Evolutionary conservation across 1,284 basidiomycete species (phyloP), one percentile per base, ranked within the genome.

Genomic region (Ceratobasidium sp.): DNA sequence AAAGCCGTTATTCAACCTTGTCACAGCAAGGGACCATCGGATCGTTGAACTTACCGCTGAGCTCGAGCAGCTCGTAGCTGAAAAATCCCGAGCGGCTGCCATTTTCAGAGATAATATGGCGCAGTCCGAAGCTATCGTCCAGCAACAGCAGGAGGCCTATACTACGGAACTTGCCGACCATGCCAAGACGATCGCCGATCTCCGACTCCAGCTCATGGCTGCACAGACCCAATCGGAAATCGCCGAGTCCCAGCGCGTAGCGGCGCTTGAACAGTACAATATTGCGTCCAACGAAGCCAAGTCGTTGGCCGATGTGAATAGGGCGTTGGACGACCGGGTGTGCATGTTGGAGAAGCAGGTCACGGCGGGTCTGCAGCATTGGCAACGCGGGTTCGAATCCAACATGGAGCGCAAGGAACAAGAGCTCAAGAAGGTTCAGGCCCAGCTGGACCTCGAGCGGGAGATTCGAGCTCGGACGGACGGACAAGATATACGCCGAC

Each of bases 401-500:
- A 64, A 52, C n/a, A n/a, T 52, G 17, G 49, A 43, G 32, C 43
- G 34, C n/a, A 46, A 64, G 8, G 29, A 54, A 29, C 71, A 43
- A 17, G 49, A 64, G 61, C 29, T 74, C 54, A 44, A 62, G 49
- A 2, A 17, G n/a, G 59, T 74, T 44, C 25, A 65, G 49, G 61
- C 25, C 9, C 71, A 65, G 25, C 59, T 74, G 43, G 34, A 65
- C 15, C 43, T 43, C 15, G 59, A 74, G 61, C 44, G 59, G 29
- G 71, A 74, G 59, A 74, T 74, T 34, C 44, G 61, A 43, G 19
- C 46, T 52, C 59, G 59, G 43, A 37, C 71, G 13, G 49, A 74
- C 22, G 59, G 43, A 19, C 46, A 19, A 22, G 71, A 74, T 0
- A 9, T 74, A 25, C 61, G 71, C 34, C 59, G 71, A 29, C 59